Percentiles rank a stretch among this genome's conserved stretches.
Evolutionary conservation across 1,284 basidiomycete species (phyloP).

Genomic region (Ceratobasidium sp.): DNA sequence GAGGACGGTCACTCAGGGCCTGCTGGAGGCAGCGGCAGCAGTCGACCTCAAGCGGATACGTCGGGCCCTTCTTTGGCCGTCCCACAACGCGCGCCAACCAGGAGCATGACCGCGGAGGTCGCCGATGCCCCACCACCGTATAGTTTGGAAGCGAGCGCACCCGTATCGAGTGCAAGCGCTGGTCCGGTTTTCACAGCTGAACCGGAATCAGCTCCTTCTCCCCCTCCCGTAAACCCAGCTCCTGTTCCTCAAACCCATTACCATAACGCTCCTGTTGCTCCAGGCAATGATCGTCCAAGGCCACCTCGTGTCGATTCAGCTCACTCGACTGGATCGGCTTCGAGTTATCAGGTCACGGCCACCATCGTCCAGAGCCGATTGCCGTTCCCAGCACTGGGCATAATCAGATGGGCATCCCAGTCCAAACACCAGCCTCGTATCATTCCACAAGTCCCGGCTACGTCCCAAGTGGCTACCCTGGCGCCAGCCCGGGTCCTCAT

Average conservation of each 20-base stretch:
- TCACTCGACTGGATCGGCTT: neutral
- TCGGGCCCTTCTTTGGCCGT: constrained; percentile 20
- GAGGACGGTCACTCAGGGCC: constrained; percentile 45
- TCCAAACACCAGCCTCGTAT: constrained; percentile 4
- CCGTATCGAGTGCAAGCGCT: neutral
- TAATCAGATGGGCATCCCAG: neutral
- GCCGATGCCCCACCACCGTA: constrained; percentile 75
- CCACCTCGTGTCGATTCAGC: constrained; percentile 9
- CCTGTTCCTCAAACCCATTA: neutral
- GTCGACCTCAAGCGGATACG: constrained; percentile 43
- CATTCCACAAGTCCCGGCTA: neutral
- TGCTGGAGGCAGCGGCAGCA: constrained; percentile 34
- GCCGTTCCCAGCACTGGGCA: constrained; percentile 1
- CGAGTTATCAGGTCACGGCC: neutral
- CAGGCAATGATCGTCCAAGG: neutral
- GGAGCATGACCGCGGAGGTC: constrained; percentile 50
- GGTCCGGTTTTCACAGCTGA: constrained; percentile 12
- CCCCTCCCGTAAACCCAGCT: neutral
- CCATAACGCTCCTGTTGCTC: neutral
- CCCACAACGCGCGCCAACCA: constrained; percentile 19
- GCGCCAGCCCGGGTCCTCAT: neutral
- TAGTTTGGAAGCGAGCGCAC: constrained; percentile 59
- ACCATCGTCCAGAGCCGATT: constrained; percentile 20
- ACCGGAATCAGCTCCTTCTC: constrained; percentile 13
- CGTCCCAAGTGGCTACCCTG: neutral